Evolutionary conservation across 495 filamentous ascomycete genomes (phyloP).

Genomic region (Penicillium silybi): DNA sequence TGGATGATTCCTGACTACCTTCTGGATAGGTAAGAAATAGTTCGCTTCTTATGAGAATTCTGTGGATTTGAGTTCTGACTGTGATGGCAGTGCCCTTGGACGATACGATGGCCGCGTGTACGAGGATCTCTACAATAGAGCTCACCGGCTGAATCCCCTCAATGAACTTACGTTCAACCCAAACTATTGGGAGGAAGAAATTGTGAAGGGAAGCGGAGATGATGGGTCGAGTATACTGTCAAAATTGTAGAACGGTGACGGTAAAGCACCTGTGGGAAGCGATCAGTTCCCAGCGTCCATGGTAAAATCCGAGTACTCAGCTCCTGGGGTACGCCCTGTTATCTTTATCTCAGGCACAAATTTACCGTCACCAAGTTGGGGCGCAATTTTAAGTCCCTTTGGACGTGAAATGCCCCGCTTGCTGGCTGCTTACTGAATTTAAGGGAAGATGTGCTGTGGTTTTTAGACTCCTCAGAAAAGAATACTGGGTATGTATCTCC

Average conservation of each 20-base stretch:
- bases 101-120: conserved; percentile 47
- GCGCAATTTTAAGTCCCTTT: too few species aligned
- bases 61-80: not conserved
- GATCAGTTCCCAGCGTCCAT: too few species aligned
- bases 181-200: conserved; percentile 47
- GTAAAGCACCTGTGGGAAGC: too few species aligned
- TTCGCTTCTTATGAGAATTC: not conserved
- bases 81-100: conserved; percentile 34
- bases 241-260: conserved; percentile 13
- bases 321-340: too few species aligned
- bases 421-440: too few species aligned
- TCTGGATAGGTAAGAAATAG: conserved; percentile 32
- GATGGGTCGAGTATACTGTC: conserved; percentile 19
- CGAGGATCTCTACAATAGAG: conserved; percentile 44
- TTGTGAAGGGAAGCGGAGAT: conserved; percentile 37
- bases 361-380: too few species aligned
- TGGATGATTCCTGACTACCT: conserved; percentile 49
- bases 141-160: conserved; percentile 45
- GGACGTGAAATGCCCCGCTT: too few species aligned
- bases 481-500: not conserved
- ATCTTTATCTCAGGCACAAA: too few species aligned
- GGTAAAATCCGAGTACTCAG: too few species aligned
- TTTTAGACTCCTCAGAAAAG: not conserved
- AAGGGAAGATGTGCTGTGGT: too few species aligned
- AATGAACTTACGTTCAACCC: conserved; percentile 45